These are phyloP conservation scores for Bacidia rubella DNA, from an alignment of 495 filamentous ascomycete species.

Conservation along the genomic window DNA sequence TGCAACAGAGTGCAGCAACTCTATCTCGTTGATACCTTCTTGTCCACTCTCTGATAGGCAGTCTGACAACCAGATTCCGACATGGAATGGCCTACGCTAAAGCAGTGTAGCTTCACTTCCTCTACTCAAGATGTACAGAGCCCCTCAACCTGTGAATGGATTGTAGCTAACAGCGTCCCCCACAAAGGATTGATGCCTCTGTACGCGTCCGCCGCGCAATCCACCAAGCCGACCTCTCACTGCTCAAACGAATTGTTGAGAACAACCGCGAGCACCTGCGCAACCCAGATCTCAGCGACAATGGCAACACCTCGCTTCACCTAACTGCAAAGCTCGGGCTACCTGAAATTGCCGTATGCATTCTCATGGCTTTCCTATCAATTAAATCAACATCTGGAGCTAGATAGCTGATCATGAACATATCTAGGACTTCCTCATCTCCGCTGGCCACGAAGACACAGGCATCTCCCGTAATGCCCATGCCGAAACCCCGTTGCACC, in stretches of 20 bases:
- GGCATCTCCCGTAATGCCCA: slow-evolving; percentile 54
- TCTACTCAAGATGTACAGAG: neutral
- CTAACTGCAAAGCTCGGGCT: slow-evolving; percentile 58
- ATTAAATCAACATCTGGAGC: neutral
- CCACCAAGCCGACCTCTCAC: slow-evolving; percentile 50
- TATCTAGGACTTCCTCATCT: slow-evolving; percentile 16
- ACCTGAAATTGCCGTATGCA: slow-evolving; percentile 40
- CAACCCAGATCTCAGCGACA: slow-evolving; percentile 51
- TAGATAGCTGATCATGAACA: neutral
- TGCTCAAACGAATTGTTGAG: slow-evolving; percentile 58
- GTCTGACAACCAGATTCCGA: too few relatives aligned
- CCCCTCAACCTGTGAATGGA: neutral
- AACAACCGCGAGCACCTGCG: slow-evolving; percentile 53
- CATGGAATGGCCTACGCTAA: too few relatives aligned
- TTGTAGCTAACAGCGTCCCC: neutral
- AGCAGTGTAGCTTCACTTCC: neutral
- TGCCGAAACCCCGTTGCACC: slow-evolving; percentile 53
- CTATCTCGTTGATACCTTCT: too few relatives aligned
- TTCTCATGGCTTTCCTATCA: neutral
- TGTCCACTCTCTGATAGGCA: too few relatives aligned
- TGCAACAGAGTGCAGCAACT: too few relatives aligned
- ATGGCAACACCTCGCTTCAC: slow-evolving; percentile 63
- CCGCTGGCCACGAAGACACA: slow-evolving; percentile 22
- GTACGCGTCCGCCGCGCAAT: slow-evolving; percentile 62
- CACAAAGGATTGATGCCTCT: slow-evolving; percentile 47